Conservation (phyloP, 2,329 filamentous ascomycete genomes). For the Colletotrichum sp. region DNA sequence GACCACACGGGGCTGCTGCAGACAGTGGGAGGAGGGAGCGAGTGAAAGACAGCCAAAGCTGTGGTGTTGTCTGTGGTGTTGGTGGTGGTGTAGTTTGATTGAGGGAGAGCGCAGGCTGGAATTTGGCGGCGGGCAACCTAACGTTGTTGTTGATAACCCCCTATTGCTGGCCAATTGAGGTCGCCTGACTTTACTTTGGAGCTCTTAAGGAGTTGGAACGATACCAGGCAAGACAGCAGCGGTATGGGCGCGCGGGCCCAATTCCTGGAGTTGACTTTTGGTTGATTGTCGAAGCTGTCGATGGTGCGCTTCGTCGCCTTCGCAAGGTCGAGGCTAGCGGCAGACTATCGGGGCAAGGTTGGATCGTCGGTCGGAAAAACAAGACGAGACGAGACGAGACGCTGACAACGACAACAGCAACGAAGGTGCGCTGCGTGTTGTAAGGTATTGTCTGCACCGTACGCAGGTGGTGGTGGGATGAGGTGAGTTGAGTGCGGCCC, state of each 20-base stretch:
- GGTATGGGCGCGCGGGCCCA: background rate
- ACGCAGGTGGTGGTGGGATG: constrained; percentile 2
- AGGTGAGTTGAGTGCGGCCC: constrained; percentile 4
- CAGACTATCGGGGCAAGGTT: constrained; percentile 14
- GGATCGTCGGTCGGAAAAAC: constrained; percentile 9
- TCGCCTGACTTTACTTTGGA: background rate
- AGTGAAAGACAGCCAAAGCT: background rate
- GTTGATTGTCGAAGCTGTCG: background rate
- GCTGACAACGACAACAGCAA: background rate
- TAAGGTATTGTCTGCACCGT: background rate
- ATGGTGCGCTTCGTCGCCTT: constrained; percentile 4
- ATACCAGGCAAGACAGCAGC: background rate
- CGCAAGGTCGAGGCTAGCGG: constrained; percentile 9
- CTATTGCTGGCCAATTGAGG: constrained; percentile 4
- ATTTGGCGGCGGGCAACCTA: background rate
- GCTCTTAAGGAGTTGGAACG: background rate
- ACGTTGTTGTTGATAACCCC: background rate
- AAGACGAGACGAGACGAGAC: constrained; percentile 8
- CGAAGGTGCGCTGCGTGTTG: background rate
- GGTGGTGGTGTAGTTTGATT: background rate
- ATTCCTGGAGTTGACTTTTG: background rate
- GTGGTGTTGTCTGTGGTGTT: background rate
- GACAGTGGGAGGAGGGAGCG: background rate
- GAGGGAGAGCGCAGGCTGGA: background rate
- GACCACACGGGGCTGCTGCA: constrained; percentile 2